Evolutionary conservation across 768 basidiomycete genomes (phyloP).

Genomic region (Termitomyces sp.): DNA sequence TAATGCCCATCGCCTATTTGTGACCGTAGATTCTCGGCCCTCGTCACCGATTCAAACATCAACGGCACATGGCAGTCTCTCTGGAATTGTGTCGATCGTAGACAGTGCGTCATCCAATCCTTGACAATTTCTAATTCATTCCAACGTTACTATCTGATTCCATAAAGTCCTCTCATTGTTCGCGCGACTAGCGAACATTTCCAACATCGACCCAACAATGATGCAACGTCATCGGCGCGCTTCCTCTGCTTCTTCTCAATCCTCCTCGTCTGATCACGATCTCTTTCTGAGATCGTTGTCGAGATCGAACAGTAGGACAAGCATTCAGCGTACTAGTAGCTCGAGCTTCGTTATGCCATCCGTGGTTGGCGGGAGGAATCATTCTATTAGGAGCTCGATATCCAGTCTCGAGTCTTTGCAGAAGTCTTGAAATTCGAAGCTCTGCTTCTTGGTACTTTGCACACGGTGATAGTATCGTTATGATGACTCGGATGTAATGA

Average conservation of each 20-base stretch:
- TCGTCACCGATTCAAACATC: slow-evolving; percentile 47
- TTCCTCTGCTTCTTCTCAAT: slow-evolving; percentile 65
- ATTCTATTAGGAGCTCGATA: slow-evolving; percentile 15
- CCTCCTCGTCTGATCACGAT: slow-evolving; percentile 41
- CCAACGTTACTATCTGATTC: not conserved
- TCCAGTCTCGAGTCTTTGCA: slow-evolving; percentile 17
- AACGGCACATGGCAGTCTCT: slow-evolving; percentile 44
- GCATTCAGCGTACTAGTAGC: slow-evolving; percentile 28
- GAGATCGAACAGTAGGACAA: slow-evolving; percentile 39
- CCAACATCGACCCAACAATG: slow-evolving; percentile 70
- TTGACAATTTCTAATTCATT: not conserved
- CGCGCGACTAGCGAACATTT: slow-evolving; percentile 68
- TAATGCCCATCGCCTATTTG: slow-evolving; percentile 76
- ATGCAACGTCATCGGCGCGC: slow-evolving; percentile 80
- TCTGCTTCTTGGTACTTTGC: not conserved
- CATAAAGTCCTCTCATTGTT: slow-evolving; percentile 71
- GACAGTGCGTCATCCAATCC: slow-evolving; percentile 51
- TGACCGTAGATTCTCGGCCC: slow-evolving; percentile 58
- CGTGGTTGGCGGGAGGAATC: slow-evolving; percentile 18
- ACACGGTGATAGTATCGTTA: not conserved
- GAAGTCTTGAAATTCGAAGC: not conserved
- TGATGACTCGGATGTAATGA: not conserved
- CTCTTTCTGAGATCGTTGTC: slow-evolving; percentile 35
- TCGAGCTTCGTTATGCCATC: slow-evolving; percentile 30
- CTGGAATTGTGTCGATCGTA: slow-evolving; percentile 78